Conservation (phyloP, 2,329 filamentous ascomycete species). For the Neonectria coccinea region DNA sequence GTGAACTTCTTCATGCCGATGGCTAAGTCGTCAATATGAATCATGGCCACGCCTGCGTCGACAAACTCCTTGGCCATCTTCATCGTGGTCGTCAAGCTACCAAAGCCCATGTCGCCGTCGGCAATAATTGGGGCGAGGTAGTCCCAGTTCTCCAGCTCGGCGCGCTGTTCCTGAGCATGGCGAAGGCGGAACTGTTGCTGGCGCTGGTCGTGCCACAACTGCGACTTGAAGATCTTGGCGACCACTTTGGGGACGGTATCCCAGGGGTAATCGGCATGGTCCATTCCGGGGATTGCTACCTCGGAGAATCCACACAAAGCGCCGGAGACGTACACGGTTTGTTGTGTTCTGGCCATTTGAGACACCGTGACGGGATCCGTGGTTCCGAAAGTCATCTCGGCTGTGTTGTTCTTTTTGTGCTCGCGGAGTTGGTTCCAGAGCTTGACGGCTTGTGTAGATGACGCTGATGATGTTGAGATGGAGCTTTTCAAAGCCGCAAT, state of each 20-base stretch:
- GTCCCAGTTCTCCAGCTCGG: slow-evolving; percentile 51
- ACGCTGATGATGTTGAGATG: slow-evolving; percentile 45
- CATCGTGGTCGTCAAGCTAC: slow-evolving; percentile 53
- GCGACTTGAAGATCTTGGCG: slow-evolving; percentile 54
- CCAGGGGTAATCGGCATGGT: slow-evolving; percentile 57
- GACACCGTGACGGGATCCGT: slow-evolving; percentile 51
- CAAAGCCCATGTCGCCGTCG: slow-evolving; percentile 58
- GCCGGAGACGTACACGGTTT: slow-evolving; percentile 55
- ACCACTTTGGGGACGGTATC: slow-evolving; percentile 57
- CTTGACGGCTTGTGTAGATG: slow-evolving; percentile 50
- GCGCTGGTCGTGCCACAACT: slow-evolving; percentile 55
- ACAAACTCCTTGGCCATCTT: slow-evolving; percentile 56
- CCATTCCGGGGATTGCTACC: slow-evolving; percentile 52
- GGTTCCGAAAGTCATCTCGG: slow-evolving; percentile 53
- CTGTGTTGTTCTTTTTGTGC: slow-evolving; percentile 50
- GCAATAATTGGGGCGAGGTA: slow-evolving; percentile 56
- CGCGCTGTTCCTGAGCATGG: slow-evolving; percentile 46
- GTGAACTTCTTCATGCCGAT: slow-evolving; percentile 59
- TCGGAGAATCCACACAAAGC: slow-evolving; percentile 54
- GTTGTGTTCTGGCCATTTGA: slow-evolving; percentile 46
- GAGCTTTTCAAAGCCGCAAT: slow-evolving; percentile 50
- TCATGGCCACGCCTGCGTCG: slow-evolving; percentile 57
- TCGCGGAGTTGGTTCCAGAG: slow-evolving; percentile 52
- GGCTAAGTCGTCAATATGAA: slow-evolving; percentile 57
- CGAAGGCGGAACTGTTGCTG: slow-evolving; percentile 53